Conservation (phyloP, 371 early-diverging fungal species). For the Saksenaea vasiformis region DNA sequence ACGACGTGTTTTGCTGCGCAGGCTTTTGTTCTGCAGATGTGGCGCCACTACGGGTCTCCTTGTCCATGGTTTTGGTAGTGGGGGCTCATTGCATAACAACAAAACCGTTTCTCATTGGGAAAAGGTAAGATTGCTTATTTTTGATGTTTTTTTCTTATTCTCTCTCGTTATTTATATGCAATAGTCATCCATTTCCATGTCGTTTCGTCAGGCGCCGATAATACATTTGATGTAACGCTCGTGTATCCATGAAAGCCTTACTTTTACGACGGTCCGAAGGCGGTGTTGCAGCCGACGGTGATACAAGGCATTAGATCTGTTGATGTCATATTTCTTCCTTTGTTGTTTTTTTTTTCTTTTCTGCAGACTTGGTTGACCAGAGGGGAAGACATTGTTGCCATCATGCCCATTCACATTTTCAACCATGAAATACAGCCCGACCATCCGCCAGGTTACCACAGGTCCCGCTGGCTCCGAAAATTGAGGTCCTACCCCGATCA, state of each 20-base stretch:
- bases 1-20: too few relatives aligned
- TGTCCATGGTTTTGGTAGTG: too few relatives aligned
- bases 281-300: constrained; percentile 6
- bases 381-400: not conserved
- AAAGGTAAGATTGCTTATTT: too few relatives aligned
- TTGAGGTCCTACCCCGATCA: constrained; percentile 29
- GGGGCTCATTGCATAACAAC: too few relatives aligned
- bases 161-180: too few relatives aligned
- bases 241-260: constrained; percentile 1
- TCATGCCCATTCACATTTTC: not conserved
- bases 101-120: too few relatives aligned
- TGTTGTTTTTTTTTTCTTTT: not conserved
- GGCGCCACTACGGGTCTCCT: too few relatives aligned
- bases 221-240: not conserved
- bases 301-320: not conserved
- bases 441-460: constrained; percentile 12
- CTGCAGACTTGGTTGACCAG: not conserved
- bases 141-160: too few relatives aligned
- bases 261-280: constrained; percentile 1
- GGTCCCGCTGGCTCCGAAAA: constrained; percentile 19
- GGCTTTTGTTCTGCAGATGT: too few relatives aligned
- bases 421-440: constrained; percentile 10
- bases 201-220: too few relatives aligned
- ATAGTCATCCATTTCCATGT: too few relatives aligned
- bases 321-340: constrained; percentile 1